Conservation (phyloP, 2,329 filamentous ascomycete genomes). For the Atkinsonella texensis region DNA sequence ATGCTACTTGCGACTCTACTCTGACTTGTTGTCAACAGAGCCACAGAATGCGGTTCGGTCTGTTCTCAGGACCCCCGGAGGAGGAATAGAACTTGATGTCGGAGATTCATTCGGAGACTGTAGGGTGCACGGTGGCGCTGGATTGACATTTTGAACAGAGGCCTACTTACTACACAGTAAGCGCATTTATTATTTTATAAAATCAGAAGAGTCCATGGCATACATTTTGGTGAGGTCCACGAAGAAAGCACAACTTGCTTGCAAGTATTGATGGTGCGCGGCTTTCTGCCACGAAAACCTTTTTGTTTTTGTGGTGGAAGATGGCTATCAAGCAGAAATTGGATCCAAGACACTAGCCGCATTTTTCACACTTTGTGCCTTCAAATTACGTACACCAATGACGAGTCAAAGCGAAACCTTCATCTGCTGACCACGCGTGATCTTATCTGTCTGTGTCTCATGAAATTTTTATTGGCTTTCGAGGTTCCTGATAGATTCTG, state of each 20-base stretch:
- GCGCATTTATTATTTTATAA: neutral
- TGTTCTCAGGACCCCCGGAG: constrained; percentile 59
- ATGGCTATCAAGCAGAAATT: constrained; percentile 17
- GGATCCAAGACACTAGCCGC: constrained; percentile 16
- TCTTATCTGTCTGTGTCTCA: neutral
- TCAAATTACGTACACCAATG: constrained; percentile 1
- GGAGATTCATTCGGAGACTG: constrained; percentile 5
- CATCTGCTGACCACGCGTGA: neutral
- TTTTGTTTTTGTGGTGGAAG: constrained; percentile 14
- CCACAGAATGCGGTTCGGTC: constrained; percentile 64
- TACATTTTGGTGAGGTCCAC: constrained; percentile 1
- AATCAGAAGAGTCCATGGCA: constrained; percentile 5
- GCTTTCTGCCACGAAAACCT: constrained; percentile 14
- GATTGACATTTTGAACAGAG: neutral
- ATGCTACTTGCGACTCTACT: neutral
- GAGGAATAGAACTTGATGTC: constrained; percentile 24
- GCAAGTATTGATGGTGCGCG: constrained; percentile 24
- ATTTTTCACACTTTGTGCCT: constrained; percentile 7
- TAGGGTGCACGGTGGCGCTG: constrained; percentile 1
- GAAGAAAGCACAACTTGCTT: constrained; percentile 16
- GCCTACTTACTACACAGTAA: neutral
- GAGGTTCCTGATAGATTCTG: too few relatives aligned
- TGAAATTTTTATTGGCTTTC: neutral
- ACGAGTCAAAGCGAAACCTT: constrained; percentile 2
- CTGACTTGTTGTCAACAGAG: constrained; percentile 38